Evolutionary conservation across 768 basidiomycete species (phyloP).

Genomic region (Lactarius akahatsu): DNA sequence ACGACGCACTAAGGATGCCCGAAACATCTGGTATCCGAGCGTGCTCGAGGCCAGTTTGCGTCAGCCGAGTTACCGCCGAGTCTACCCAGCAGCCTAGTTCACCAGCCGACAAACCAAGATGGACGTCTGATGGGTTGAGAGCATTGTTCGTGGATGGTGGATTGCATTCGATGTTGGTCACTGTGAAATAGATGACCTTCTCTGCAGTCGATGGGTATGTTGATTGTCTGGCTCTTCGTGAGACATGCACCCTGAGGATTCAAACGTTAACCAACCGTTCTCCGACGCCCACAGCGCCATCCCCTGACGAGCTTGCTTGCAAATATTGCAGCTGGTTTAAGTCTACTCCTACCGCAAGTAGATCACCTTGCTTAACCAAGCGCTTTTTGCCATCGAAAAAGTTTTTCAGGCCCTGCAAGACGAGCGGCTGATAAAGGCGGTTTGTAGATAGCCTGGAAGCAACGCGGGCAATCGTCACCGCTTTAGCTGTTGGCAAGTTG

Average conservation of each 20-base stretch:
- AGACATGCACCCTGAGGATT: conserved; percentile 1
- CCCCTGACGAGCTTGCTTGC: conserved; percentile 9
- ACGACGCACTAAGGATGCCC: conserved; percentile 51
- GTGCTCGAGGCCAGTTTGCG: conserved; percentile 78
- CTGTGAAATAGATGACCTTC: conserved; percentile 68
- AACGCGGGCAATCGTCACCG: conserved; percentile 76
- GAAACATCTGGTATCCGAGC: conserved; percentile 54
- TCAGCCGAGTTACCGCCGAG: conserved; percentile 63
- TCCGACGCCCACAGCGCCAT: conserved; percentile 10
- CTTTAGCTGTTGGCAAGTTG: conserved; percentile 62
- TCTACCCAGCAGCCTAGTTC: conserved; percentile 89
- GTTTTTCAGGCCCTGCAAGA: conserved; percentile 57
- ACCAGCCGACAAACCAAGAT: conserved; percentile 56
- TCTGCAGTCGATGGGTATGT: conserved; percentile 34
- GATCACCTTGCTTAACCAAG: conserved; percentile 70
- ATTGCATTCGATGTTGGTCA: conserved; percentile 75
- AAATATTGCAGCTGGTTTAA: conserved; percentile 41
- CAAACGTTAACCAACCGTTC: conserved; percentile 5
- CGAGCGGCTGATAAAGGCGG: conserved; percentile 59
- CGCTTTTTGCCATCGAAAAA: conserved; percentile 57
- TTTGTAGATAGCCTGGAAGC: conserved; percentile 70
- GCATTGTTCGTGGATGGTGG: conserved; percentile 42
- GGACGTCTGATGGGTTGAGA: conserved; percentile 43
- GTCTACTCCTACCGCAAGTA: conserved; percentile 65
- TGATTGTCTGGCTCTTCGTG: conserved; percentile 5